phyloP scores from a whole-genome alignment of 2,329 filamentous ascomycete genomes.

The Balansia obtecta region DNA sequence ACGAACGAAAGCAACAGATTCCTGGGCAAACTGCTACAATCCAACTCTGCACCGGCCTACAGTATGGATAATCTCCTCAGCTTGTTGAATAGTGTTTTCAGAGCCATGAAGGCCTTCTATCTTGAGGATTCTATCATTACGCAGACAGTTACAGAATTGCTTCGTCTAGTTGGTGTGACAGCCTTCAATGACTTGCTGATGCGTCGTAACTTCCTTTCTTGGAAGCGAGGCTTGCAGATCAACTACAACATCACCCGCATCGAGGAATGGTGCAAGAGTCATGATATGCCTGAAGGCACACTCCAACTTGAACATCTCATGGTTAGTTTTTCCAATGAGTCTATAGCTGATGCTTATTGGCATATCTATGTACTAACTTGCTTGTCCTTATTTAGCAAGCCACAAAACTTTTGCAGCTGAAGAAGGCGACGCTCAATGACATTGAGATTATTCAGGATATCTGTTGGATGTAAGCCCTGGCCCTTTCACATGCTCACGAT shows the following conservation, averaged over 20 bases:
- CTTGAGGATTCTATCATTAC: conserved; percentile 92
- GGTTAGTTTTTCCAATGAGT: conserved; percentile 35
- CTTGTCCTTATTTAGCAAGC: conserved; percentile 46
- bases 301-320: conserved; percentile 96
- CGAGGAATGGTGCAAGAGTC: conserved; percentile 99
- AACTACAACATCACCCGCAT: conserved; percentile 99
- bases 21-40: conserved; percentile 88
- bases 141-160: conserved; percentile 87
- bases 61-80: conserved; percentile 99
- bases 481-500: not conserved
- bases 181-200: conserved; percentile 97
- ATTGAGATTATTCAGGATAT: conserved; percentile 99
- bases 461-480: conserved; percentile 83
- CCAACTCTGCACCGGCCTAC: conserved; percentile 84
- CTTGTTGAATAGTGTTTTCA: conserved; percentile 91
- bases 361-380: conserved; percentile 27
- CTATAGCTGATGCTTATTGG: conserved; percentile 11
- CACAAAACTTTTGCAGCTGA: conserved; percentile 92
- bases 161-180: conserved; percentile 87
- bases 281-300: conserved; percentile 98
- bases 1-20: conserved; percentile 98
- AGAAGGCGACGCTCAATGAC: conserved; percentile 97
- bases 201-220: conserved; percentile 95
- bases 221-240: conserved; percentile 98
- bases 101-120: conserved; percentile 98